Base-by-base conservation (phyloP, 2,329 filamentous ascomycete species). In the Reticulascus tulasneorum region DNA sequence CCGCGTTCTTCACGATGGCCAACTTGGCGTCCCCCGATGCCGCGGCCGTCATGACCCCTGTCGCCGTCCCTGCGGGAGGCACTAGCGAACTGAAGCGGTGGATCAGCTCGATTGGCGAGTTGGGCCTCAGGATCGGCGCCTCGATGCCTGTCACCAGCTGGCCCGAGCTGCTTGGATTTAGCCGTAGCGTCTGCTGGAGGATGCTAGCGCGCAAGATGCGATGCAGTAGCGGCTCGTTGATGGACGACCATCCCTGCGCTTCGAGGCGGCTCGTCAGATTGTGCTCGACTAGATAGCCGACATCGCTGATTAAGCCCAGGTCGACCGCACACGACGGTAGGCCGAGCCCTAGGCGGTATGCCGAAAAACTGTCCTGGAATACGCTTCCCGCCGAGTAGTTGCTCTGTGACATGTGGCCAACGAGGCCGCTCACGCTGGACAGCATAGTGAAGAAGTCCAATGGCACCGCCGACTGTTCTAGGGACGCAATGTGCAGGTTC, bases 381-480 rank as follows among this genome's bases (percentile, higher is more conserved):
- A 47, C 36, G 45, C 60, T 61, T 17, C 45, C 58, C 4, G 54
- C 57, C 6, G 50, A 43, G 40, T 64, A 64, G 40, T 62, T 63
- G 31, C 49, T 49, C 33, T 65, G 62, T 2, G 49, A 51, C 4
- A 48, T 36, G 9, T 51, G 44, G 7, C 56, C 62, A 11, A 55
- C 33, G 7, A 59, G 37, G 13, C 49, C 51, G 4, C 51, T 49
- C 10, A 56, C 40, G 10, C 56, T 61, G 6, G 53, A 57, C 20
- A 58, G 46, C 26, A 60, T 35, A 27, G 63, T 48, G 43, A 62
- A 67, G 47, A 62, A 63, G 39, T 63, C 60, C 3, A 60, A 38
- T 6, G 25, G 11, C 9, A 54, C 30, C 17, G 36, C 19, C 12
- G 41, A 30, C 5, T 11, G 45, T 16, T 44, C 36, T 11, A 60